A percentile compares a stretch with the other conserved stretches of the same genome.
These are phyloP conservation scores for Thymus mandschuricus DNA, from an alignment of 257 asterid genomes.

Conservation along the genomic window DNA sequence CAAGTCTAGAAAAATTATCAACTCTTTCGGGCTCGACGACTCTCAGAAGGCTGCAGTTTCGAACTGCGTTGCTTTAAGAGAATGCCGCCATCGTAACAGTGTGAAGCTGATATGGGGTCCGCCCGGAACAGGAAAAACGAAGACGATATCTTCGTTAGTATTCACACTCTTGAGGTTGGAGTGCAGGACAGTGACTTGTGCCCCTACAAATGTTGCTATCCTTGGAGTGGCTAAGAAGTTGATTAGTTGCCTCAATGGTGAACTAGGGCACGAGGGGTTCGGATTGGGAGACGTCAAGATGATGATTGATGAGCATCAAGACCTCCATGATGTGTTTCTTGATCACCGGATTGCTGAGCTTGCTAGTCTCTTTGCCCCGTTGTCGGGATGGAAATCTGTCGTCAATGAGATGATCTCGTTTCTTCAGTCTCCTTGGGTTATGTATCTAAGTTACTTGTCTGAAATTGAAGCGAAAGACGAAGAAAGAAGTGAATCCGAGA, in stretches of 20 bases:
- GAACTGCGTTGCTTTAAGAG: constrained; percentile 42
- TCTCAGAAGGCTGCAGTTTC: constrained; percentile 58
- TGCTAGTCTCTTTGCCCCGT: constrained; percentile 46
- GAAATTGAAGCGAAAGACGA: constrained; percentile 12
- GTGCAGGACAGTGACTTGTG: constrained; percentile 65
- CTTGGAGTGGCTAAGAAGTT: constrained; percentile 34
- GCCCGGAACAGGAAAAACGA: constrained; percentile 87
- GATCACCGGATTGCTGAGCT: constrained; percentile 49
- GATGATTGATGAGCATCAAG: constrained; percentile 62
- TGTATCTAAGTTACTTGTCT: constrained; percentile 40
- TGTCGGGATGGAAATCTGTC: constrained; percentile 52
- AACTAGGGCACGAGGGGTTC: constrained; percentile 37
- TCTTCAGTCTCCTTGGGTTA: constrained; percentile 50
- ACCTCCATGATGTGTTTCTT: no score
- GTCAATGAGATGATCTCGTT: constrained; percentile 42
- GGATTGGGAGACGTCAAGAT: constrained; percentile 75
- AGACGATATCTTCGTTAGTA: constrained; percentile 49
- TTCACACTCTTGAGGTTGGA: constrained; percentile 37
- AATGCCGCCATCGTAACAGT: constrained; percentile 49
- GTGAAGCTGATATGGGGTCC: constrained; percentile 81
- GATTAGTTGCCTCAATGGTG: constrained; percentile 43
- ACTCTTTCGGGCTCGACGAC: constrained; percentile 42
- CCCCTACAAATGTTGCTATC: constrained; percentile 69
- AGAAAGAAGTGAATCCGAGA: neutral
- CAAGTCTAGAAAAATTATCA: constrained; percentile 26